These are phyloP conservation scores for Chlorella ohadii DNA, from an alignment of 139 green algal genomes.

Conservation along the genomic window DNA sequence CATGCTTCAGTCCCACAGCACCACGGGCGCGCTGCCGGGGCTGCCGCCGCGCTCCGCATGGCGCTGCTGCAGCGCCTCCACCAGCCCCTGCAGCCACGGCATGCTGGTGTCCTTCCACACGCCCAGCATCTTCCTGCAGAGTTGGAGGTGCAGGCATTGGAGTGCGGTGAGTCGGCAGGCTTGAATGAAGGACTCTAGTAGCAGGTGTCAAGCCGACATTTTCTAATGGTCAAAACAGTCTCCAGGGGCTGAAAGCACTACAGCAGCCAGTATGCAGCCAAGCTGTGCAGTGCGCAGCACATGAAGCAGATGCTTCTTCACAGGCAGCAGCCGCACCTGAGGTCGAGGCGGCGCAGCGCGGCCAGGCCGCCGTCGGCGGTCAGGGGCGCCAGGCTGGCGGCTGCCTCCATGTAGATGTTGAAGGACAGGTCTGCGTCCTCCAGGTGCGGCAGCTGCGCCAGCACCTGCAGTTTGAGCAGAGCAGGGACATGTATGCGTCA, in stretches of 20 bases:
- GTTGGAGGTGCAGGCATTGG: too few relatives aligned
- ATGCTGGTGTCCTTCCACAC: slow-evolving; percentile 32
- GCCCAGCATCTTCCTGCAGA: slow-evolving; percentile 38
- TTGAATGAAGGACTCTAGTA: too few relatives aligned
- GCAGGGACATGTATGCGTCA: too few relatives aligned
- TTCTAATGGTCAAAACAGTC: too few relatives aligned
- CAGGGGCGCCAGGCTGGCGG: not conserved
- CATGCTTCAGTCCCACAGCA: slow-evolving; percentile 16
- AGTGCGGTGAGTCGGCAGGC: too few relatives aligned
- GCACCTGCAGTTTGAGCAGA: slow-evolving; percentile 27
- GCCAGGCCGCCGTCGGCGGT: not conserved
- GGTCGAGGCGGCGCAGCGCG: slow-evolving; percentile 16
- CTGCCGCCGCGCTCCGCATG: not conserved
- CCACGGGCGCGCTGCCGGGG: not conserved
- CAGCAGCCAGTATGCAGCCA: too few relatives aligned
- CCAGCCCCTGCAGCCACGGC: not conserved
- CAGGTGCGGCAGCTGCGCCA: slow-evolving; percentile 19
- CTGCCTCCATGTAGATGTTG: slow-evolving; percentile 40
- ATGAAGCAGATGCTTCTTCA: too few relatives aligned
- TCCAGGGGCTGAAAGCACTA: too few relatives aligned
- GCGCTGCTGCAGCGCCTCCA: not conserved
- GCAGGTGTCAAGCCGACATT: too few relatives aligned
- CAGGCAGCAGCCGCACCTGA: slow-evolving; percentile 23
- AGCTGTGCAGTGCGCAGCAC: too few relatives aligned
- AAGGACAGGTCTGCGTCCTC: slow-evolving; percentile 30